Evolutionary conservation across 441 rosid genomes (phyloP), one percentile per base, ranked within the genome.

Genomic region (Syzygium syzygioides): DNA sequence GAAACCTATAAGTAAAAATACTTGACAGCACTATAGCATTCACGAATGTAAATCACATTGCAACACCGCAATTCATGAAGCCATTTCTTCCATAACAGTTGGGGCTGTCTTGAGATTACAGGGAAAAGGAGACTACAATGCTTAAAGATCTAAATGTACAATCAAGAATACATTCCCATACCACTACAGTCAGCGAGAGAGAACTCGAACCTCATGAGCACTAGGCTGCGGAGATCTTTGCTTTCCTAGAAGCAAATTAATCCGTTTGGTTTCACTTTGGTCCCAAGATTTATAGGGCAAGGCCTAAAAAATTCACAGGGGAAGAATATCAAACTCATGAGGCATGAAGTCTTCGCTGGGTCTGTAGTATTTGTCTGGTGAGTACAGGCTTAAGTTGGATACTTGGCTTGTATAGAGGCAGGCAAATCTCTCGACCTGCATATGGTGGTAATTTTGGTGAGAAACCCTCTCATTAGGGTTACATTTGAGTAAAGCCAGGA

Each of bases 341-440:
- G 99, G 97, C 99, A 98, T 98, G 90, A 94, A 96, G 93, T 97
- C 99, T 94, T 96, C 99, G 68, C 97, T 93, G 30, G 99, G 99
- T 91, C 98, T 92, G 91, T 98, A 98, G 89, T 97, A 98, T 90
- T 96, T 98, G 95, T 98, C 96, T 1, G 99, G 98, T 5, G 99
- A 98, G 92, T 98, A 97, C 89, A 96, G 92, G 90, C 97, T 92
- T 88, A 98, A 89, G 94, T 98, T 98, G 62, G 99, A 96, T 71
- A 98, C 98, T 90, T 96, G 98, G 93, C 99, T 95, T 5, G 99
- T 96, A 90, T 97, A 98, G 45, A 98, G 98, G 93, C 99, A 98
- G 6, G 99, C 99, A 86, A 98, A 98, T 94, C 99, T 97, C 94
- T 98, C 99, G 32, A 98, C 99, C 99, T 98, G 95, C 59, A 86